Conservation (phyloP, 805 yeast species). For the Lachancea meyersii region DNA sequence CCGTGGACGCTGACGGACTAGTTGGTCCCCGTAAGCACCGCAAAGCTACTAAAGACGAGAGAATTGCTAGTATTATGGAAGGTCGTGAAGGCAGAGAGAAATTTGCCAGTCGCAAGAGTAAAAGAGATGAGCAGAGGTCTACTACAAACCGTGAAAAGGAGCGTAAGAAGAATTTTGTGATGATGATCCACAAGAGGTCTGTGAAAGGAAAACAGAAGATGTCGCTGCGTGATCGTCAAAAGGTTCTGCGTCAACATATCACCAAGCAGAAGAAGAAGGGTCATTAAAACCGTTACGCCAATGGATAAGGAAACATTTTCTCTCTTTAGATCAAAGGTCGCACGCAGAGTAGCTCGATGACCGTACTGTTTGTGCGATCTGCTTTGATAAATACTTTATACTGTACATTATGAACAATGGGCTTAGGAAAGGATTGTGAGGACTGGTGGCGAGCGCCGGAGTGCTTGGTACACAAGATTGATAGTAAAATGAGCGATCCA, state of each 20-base stretch:
- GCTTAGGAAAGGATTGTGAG: not conserved
- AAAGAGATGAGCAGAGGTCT: constrained; percentile 67
- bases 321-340: too few species aligned
- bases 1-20: constrained; percentile 71
- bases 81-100: constrained; percentile 91
- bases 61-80: constrained; percentile 78
- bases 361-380: not conserved
- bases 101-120: constrained; percentile 84
- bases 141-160: constrained; percentile 96
- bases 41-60: constrained; percentile 84
- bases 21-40: constrained; percentile 62
- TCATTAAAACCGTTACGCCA: constrained; percentile 37
- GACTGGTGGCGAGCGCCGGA: too few species aligned
- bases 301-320: too few species aligned
- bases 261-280: constrained; percentile 89
- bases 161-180: constrained; percentile 96
- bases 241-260: constrained; percentile 76
- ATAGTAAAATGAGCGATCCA: too few species aligned
- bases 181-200: constrained; percentile 93
- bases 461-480: too few species aligned
- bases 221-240: constrained; percentile 88
- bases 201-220: constrained; percentile 91
- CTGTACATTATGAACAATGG: not conserved
- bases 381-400: not conserved
- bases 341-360: not conserved